These are phyloP conservation scores for Phytophthora chlamydospora DNA, from an alignment of 352 stramenopile genomes.

Conservation along the genomic window DNA sequence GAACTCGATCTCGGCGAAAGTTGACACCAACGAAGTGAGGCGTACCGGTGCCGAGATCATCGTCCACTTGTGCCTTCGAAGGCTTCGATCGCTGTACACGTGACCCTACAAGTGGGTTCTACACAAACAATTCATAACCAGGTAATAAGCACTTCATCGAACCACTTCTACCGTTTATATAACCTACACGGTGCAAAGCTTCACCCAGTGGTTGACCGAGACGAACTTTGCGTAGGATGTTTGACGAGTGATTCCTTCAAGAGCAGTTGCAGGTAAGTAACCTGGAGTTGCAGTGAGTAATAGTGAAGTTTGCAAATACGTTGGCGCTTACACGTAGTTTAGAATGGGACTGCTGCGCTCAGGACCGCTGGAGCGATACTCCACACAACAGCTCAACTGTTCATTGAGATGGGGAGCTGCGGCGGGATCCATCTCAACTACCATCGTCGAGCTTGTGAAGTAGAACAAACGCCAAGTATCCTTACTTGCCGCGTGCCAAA, in stretches of 20 bases:
- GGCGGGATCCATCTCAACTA: constrained; percentile 10
- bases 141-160: neutral
- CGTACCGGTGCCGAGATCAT: neutral
- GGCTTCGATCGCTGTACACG: neutral
- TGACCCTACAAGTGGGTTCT: constrained; percentile 8
- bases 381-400: constrained; percentile 20
- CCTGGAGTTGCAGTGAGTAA: no score
- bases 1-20: constrained; percentile 15
- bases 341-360: constrained; percentile 57
- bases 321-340: constrained; percentile 65
- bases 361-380: constrained; percentile 36
- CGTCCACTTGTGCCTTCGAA: neutral
- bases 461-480: neutral
- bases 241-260: constrained; percentile 55
- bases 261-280: neutral
- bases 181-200: constrained; percentile 38
- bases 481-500: neutral
- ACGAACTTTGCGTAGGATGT: constrained; percentile 61
- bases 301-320: neutral
- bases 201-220: constrained; percentile 58
- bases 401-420: neutral
- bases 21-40: neutral
- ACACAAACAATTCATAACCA: neutral
- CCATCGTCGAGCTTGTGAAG: constrained; percentile 17
- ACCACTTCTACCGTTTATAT: neutral